A percentile compares a stretch with the other conserved stretches of the same genome.
Evolutionary conservation across 495 filamentous ascomycete genomes (phyloP).

Genomic region (Penicillium simplicissimum): DNA sequence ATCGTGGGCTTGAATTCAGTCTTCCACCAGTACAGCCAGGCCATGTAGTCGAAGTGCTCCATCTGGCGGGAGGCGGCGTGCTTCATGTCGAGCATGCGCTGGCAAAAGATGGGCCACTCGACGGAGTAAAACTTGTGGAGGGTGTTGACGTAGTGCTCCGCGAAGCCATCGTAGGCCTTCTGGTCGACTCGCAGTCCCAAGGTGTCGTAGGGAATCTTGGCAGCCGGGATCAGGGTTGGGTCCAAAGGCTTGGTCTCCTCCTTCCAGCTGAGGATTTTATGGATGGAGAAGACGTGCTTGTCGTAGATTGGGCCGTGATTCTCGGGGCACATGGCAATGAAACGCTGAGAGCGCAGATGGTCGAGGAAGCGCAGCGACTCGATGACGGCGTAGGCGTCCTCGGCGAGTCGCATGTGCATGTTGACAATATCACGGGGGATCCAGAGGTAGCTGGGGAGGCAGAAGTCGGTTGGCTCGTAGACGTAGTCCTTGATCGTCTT

Average conservation of each 20-base stretch:
- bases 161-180: slow-evolving; percentile 19
- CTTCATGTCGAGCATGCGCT: neutral
- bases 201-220: slow-evolving; percentile 21
- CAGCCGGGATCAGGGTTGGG: slow-evolving; percentile 19
- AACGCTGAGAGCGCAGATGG: slow-evolving; percentile 11
- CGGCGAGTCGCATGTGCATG: slow-evolving; percentile 1
- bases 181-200: slow-evolving; percentile 18
- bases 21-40: slow-evolving; percentile 31
- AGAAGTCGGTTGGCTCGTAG: neutral
- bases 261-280: slow-evolving; percentile 25
- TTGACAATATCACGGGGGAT: slow-evolving; percentile 4
- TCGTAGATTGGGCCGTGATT: neutral
- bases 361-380: slow-evolving; percentile 12
- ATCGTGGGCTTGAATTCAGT: slow-evolving; percentile 22
- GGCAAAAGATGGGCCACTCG: neutral
- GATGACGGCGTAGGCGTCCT: slow-evolving; percentile 12
- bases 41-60: slow-evolving; percentile 9
- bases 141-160: neutral
- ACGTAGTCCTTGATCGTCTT: slow-evolving; percentile 19
- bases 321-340: slow-evolving; percentile 22
- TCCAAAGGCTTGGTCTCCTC: slow-evolving; percentile 11
- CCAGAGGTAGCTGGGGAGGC: slow-evolving; percentile 9
- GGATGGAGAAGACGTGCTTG: slow-evolving; percentile 21
- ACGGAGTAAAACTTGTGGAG: slow-evolving; percentile 13
- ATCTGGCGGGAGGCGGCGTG: neutral